These are phyloP conservation scores for Candida morakotiae DNA, from an alignment of 805 yeast species.

Conservation along the genomic window DNA sequence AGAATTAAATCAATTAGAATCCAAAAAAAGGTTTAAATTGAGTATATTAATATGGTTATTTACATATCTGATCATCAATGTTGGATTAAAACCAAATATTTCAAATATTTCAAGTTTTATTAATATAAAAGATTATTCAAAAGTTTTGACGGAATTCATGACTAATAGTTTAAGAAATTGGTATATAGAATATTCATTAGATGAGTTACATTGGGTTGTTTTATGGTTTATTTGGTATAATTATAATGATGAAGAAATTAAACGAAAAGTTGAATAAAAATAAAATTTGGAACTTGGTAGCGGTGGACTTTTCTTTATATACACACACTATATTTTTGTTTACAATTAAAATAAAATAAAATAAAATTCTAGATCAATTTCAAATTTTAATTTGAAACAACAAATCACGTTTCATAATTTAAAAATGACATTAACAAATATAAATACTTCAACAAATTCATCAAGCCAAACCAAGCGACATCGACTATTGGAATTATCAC, in stretches of 20 bases:
- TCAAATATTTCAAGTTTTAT: neutral
- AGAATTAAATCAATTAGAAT: neutral
- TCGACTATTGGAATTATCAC: slow-evolving; percentile 5
- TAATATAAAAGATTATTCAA: neutral
- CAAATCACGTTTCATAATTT: no score
- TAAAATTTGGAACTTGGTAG: no score
- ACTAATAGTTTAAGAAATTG: neutral
- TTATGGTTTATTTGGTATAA: slow-evolving; percentile 5
- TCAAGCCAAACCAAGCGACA: neutral
- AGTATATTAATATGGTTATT: slow-evolving; percentile 3
- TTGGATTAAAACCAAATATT: neutral
- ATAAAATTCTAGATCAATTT: no score
- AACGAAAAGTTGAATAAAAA: no score
- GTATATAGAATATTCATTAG: neutral
- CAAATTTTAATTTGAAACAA: neutral
- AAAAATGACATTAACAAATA: neutral
- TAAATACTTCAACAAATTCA: slow-evolving; percentile 1
- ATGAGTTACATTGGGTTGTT: slow-evolving; percentile 5
- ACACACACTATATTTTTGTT: slow-evolving; percentile 1
- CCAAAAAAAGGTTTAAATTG: neutral
- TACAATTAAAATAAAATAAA: no score
- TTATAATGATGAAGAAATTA: neutral
- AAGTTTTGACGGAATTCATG: neutral
- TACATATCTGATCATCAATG: neutral
- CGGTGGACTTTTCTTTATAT: no score